phyloP scores from a whole-genome alignment of 352 stramenopile genomes.

The Pythium plurisporium region DNA sequence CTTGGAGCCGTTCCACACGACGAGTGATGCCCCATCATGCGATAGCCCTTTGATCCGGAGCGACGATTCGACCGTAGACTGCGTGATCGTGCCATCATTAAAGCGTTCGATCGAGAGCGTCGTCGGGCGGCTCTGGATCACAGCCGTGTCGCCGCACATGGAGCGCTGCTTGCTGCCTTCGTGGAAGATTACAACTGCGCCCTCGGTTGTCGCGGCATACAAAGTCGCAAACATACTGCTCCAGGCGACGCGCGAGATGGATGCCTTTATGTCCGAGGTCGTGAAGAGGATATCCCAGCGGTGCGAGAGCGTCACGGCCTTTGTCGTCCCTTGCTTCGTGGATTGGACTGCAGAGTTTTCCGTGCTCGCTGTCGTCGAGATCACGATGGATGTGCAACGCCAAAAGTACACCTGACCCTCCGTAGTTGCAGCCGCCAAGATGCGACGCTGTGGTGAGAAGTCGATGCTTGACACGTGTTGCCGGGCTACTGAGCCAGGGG shows the following conservation, averaged over 20 bases:
- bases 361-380: conserved; percentile 13
- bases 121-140: conserved; percentile 77
- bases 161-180: conserved; percentile 84
- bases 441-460: conserved; percentile 85
- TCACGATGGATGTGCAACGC: conserved; percentile 61
- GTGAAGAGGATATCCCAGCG: conserved; percentile 72
- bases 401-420: conserved; percentile 89
- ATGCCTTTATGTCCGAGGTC: conserved; percentile 34
- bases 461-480: conserved; percentile 84
- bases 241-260: conserved; percentile 64
- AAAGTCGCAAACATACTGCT: conserved; percentile 53
- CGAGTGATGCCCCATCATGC: conserved; percentile 65
- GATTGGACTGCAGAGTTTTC: not conserved
- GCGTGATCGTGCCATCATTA: conserved; percentile 62
- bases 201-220: conserved; percentile 67
- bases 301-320: conserved; percentile 29
- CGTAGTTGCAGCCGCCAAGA: conserved; percentile 83
- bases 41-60: conserved; percentile 85
- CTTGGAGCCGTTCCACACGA: conserved; percentile 84
- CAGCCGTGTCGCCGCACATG: conserved; percentile 73
- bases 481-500: not conserved
- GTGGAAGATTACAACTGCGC: conserved; percentile 67
- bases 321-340: not conserved
- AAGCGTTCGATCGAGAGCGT: conserved; percentile 74
- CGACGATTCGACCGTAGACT: conserved; percentile 53